These are phyloP conservation scores for Botrytis squamosa DNA, from an alignment of 2,329 filamentous ascomycete genomes.

Conservation along the genomic window DNA sequence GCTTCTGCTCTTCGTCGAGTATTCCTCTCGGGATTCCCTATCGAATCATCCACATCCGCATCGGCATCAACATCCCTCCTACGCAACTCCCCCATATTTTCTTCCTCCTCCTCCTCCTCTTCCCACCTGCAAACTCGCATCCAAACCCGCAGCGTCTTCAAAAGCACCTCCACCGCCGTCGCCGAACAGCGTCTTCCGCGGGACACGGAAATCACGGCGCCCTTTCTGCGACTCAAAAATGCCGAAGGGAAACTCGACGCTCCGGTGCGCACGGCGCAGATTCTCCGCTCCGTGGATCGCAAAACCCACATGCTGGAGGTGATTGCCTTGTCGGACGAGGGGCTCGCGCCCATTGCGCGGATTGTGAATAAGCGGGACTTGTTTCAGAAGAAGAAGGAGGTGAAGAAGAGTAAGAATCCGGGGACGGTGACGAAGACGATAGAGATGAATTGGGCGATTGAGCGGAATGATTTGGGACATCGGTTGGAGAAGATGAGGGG, in stretches of 20 bases:
- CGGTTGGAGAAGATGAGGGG: slow-evolving; percentile 63
- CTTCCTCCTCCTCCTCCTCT: not conserved
- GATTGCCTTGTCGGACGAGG: slow-evolving; percentile 42
- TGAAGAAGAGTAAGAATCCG: slow-evolving; percentile 44
- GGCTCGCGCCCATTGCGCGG: slow-evolving; percentile 62
- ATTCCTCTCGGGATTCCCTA: slow-evolving; percentile 43
- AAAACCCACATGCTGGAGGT: slow-evolving; percentile 52
- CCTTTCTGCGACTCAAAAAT: slow-evolving; percentile 46
- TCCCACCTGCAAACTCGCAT: slow-evolving; percentile 11
- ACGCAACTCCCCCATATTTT: slow-evolving; percentile 23
- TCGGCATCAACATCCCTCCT: slow-evolving; percentile 33
- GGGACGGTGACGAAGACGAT: slow-evolving; percentile 63
- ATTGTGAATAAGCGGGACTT: slow-evolving; percentile 60
- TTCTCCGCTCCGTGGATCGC: slow-evolving; percentile 49
- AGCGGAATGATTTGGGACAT: slow-evolving; percentile 69
- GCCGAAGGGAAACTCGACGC: slow-evolving; percentile 38
- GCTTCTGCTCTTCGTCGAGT: slow-evolving; percentile 49
- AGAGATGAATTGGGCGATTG: slow-evolving; percentile 90
- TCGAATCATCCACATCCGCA: slow-evolving; percentile 32
- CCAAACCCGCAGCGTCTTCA: slow-evolving; percentile 13
- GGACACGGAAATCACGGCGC: slow-evolving; percentile 49
- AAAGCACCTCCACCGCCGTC: slow-evolving; percentile 16
- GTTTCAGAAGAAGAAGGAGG: slow-evolving; percentile 44
- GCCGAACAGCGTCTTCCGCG: slow-evolving; percentile 40
- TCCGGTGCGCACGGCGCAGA: slow-evolving; percentile 37